These are phyloP conservation scores for Mycosarcoma mackinlayi DNA, from an alignment of 1,284 basidiomycete species.

Conservation along the genomic window DNA sequence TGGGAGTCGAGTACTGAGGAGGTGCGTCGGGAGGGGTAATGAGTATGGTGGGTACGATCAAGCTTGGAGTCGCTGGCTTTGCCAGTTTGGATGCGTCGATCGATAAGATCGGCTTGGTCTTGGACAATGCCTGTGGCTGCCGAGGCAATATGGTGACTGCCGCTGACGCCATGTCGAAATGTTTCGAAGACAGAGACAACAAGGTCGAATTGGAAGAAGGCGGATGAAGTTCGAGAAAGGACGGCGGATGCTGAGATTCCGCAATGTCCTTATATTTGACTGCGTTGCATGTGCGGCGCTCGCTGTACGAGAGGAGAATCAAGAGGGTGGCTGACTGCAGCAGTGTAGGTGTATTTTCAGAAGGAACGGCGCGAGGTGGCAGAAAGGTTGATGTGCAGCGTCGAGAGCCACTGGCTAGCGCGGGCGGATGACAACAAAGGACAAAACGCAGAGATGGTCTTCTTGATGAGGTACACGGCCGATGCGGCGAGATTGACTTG, in stretches of 20 bases:
- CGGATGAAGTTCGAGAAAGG: too few species aligned
- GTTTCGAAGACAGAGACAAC: background rate
- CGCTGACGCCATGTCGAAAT: too few species aligned
- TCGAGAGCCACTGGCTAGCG: too few species aligned
- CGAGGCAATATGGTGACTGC: constrained; percentile 28
- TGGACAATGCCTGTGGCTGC: constrained; percentile 10
- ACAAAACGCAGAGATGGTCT: too few species aligned
- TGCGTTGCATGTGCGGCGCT: background rate
- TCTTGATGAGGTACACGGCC: too few species aligned
- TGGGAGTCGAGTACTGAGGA: constrained; percentile 23
- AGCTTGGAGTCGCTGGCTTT: constrained; percentile 5
- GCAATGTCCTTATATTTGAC: background rate
- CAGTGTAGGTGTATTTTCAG: too few species aligned
- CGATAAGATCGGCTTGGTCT: constrained; percentile 14
- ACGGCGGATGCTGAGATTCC: too few species aligned
- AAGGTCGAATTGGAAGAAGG: background rate
- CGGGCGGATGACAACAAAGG: too few species aligned
- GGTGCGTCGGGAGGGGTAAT: constrained; percentile 50
- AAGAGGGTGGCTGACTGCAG: too few species aligned
- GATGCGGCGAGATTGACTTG: too few species aligned
- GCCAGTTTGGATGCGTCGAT: constrained; percentile 14
- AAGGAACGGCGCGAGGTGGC: too few species aligned
- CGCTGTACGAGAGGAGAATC: too few species aligned
- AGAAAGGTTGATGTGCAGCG: background rate
- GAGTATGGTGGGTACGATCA: constrained; percentile 48